Base-by-base conservation (phyloP, 176 grass and related monocot species). In the Avena atlantica region DNA sequence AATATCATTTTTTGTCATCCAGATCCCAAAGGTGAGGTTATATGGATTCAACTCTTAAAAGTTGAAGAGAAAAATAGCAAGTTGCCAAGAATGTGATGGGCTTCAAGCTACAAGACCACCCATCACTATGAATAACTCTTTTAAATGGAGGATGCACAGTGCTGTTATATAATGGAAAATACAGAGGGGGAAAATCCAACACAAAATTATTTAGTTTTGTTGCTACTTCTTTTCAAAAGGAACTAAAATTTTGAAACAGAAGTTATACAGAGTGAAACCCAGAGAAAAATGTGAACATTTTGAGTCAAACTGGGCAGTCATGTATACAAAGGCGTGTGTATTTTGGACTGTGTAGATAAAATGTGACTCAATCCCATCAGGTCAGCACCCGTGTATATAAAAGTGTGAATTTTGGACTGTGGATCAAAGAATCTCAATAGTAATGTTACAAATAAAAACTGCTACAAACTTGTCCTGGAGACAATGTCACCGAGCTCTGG, bases 381-480 rank as follows among this genome's bases (percentile, higher is more conserved):
- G 45, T 49, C 56, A 87, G 24, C 36, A 79, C 19, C 34, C 40
- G 73, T 25, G 80, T 68, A 84, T 58, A 50, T 80, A 59, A 47
- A 83, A 84, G 64, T 61, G 61, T 85, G 50, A 80, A 62, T 25
- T 91, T 91, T 69, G 81, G 17, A 84, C 78, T 77, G 48, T 85
- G 55, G 19, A 31, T 44, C 47, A 88, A 93, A 84, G 60, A 81
- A 84, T 76, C 72, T n/a, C 50, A 79, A 50, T 78, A 75, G 24
- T 89, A 77, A 72, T 81, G 58, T 84, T 91, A 94, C 86, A 81
- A 19, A 84, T 80, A 50, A 31, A 76, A 36, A 56, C 24, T 83
- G 86, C 83, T 89, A 79, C 58, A 92, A 87, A 91, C 78, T 91
- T 88, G 86, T 87, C 78, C 81, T 68, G 57, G 80, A 89, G 47